These are phyloP conservation scores for Candida glucosophila DNA, from an alignment of 1,139 yeast species.

Conservation along the genomic window DNA sequence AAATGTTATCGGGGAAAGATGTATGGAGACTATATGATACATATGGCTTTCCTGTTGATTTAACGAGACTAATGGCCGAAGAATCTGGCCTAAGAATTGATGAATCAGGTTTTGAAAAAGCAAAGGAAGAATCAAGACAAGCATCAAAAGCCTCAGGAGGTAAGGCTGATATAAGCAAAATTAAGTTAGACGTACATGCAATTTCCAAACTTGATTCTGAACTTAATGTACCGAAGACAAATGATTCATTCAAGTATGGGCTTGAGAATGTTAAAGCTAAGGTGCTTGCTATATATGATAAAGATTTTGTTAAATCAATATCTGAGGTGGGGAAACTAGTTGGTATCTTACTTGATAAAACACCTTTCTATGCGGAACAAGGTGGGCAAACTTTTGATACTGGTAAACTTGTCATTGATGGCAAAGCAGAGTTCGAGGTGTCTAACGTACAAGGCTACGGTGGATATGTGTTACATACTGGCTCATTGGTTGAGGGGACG, in stretches of 20 bases:
- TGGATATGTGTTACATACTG: slow-evolving; percentile 94
- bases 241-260: slow-evolving; percentile 71
- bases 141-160: slow-evolving; percentile 85
- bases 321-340: slow-evolving; percentile 44
- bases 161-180: slow-evolving; percentile 48
- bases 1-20: slow-evolving; percentile 80
- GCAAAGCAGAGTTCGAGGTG: slow-evolving; percentile 77
- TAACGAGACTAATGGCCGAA: slow-evolving; percentile 97
- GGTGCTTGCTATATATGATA: slow-evolving; percentile 62
- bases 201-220: slow-evolving; percentile 56
- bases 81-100: slow-evolving; percentile 94
- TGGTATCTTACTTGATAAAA: slow-evolving; percentile 78
- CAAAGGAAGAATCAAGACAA: slow-evolving; percentile 81
- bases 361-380: slow-evolving; percentile 96
- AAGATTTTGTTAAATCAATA: slow-evolving; percentile 43
- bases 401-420: slow-evolving; percentile 87
- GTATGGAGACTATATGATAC: slow-evolving; percentile 99
- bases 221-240: slow-evolving; percentile 65
- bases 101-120: slow-evolving; percentile 83
- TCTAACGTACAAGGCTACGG: slow-evolving; percentile 87
- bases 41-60: slow-evolving; percentile 98
- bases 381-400: slow-evolving; percentile 99
- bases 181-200: slow-evolving; percentile 87
- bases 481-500: slow-evolving; percentile 69
- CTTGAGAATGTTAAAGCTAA: slow-evolving; percentile 52